Evolutionary conservation across 164 flowering plant genomes (phyloP).

Genomic region (Stephania cephalantha): DNA sequence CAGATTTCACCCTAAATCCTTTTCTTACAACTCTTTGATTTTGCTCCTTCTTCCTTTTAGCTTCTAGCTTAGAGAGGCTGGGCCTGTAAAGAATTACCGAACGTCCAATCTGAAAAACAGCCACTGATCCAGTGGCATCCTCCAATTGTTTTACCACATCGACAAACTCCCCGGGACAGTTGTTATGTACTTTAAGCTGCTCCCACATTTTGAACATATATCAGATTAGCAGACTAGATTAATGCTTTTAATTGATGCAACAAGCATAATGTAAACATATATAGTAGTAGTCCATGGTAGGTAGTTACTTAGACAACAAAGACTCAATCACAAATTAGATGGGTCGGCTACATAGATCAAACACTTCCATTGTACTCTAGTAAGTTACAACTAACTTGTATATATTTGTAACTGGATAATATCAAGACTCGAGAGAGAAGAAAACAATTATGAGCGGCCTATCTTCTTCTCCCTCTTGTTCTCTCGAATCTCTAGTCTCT

Average conservation of each 20-base stretch:
- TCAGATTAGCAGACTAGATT: not conserved
- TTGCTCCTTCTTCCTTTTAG: constrained; percentile 60
- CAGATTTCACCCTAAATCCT: constrained; percentile 19
- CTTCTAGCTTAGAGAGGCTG: constrained; percentile 68
- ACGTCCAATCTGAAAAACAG: constrained; percentile 75
- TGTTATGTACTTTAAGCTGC: constrained; percentile 74
- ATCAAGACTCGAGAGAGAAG: too few species aligned
- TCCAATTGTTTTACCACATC: constrained; percentile 75
- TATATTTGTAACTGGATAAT: too few species aligned
- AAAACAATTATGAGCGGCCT: too few species aligned
- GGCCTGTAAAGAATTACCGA: constrained; percentile 84
- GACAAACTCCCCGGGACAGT: constrained; percentile 75
- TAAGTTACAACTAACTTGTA: too few species aligned
- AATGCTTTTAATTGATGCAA: not conserved
- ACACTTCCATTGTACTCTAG: too few species aligned
- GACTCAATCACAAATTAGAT: too few species aligned
- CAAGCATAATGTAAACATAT: not conserved
- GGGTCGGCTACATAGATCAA: too few species aligned
- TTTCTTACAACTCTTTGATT: constrained; percentile 36
- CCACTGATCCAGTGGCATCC: constrained; percentile 69
- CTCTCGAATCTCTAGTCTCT: too few species aligned
- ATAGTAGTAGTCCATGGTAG: too few species aligned
- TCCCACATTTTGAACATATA: not conserved
- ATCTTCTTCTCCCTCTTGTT: too few species aligned
- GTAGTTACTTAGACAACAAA: too few species aligned